Base-by-base conservation (phyloP, 257 asterid genomes). In the Orobanche coerulescens region DNA sequence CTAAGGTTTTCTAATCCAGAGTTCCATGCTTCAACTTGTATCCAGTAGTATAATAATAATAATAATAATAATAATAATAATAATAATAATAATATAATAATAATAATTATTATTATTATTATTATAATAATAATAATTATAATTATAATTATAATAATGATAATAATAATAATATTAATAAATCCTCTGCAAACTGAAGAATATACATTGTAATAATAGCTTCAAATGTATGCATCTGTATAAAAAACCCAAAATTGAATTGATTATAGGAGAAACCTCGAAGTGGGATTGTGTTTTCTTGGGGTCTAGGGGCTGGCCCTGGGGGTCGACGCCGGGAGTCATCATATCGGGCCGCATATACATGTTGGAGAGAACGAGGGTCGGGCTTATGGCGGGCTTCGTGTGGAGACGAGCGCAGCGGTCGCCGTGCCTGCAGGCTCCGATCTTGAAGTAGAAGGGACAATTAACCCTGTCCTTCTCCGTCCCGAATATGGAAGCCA, bases 391-490 rank as follows among this genome's bases (percentile, higher is more conserved):
- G 72, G 81, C 81, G n/a, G 91, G 91, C 55, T 83, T 83, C 2
- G 91, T 83, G 75, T 83, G 87, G 25, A 83, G 91, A n/a, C 91
- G 76, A 14, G 91, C 72, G 76, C 91, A 83, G 1, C 91, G 81
- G 65, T 83, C 91, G n/a, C 91, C 91, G 48, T 83, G 91, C 48
- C 91, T 70, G 75, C 91, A 83, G 14, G 91, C 91, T 12, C 91
- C 91, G 78, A 83, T 83, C 87, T 83, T 83, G 76, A 83, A 83
- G 75, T 83, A 83, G 72, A 83, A 83, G 0, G 91, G 91, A 49
- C 91, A 80, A 53, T 83, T 83, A 11, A 83, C 91, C 9, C 91
- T 72, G 66, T 83, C 91, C 76, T 83, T 83, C 63, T 83, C 91
- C 19, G 91, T 83, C 1, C 91, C 91, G 59, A 78, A 81, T 16